Evolutionary conservation across 2,329 filamentous ascomycete genomes (phyloP), one percentile per base, ranked within the genome.

Genomic region (Claviceps pazoutovae): DNA sequence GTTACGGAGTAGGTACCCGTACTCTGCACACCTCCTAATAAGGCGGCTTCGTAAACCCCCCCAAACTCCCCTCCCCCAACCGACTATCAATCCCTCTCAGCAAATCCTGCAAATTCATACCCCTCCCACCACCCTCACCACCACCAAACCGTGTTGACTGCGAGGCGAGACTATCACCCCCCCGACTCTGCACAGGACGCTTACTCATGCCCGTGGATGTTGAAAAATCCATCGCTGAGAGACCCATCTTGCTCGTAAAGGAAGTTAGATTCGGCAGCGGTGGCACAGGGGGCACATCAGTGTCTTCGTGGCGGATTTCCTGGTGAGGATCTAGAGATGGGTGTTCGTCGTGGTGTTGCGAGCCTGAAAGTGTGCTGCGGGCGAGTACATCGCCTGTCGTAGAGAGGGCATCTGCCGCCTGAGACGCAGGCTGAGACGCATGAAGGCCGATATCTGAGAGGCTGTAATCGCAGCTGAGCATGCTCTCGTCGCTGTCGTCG

Each of bases 401-500:
- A 7, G 41, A 9, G 2, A 50, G 38, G 21, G 56, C 53, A 43
- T 64, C 57, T 11, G 51, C 19, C 45, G 60, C 59, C 55, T 30
- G 26, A 30, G 26, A 8, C 26, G 7, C 53, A 56, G 53, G 59
- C 63, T 52, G 59, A 72, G 59, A 78, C 80, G 63, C 73, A 60
- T 78, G 80, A 63, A 79, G 82, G 41, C 79, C 84, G 19, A 80
- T 67, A 60, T 87, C 83, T 6, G 82, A 85, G n/a, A 78, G 73
- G 45, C 78, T 77, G 57, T 79, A 75, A 52, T 86, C 83, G 56
- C 82, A 84, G 68, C 82, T 86, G 56, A 84, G 76, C 72, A 88
- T 78, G 64, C 82, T 86, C 51, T 88, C 84, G 60, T 74, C 80
- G 51, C 72, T 76, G 53, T 77, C 78, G 49, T 75, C 73, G 19